Evolutionary conservation across 2,329 filamentous ascomycete genomes (phyloP), one percentile per base, ranked within the genome.

Genomic region (Ascochyta fabae): DNA sequence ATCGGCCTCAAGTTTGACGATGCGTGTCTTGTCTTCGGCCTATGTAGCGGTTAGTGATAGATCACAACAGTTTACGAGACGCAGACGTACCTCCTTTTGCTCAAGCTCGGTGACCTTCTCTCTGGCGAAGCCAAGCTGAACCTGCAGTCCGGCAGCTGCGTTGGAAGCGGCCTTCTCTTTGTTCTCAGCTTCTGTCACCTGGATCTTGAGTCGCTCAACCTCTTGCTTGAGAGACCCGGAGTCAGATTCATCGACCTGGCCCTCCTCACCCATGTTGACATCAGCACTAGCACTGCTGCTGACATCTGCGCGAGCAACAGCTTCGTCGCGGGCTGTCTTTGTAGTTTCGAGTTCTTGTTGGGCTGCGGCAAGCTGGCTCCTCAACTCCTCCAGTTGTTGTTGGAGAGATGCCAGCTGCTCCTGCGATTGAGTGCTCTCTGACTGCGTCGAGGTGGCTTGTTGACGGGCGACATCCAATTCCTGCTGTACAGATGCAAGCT

Each of bases 21-120:
- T 72, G 22, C 66, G 71, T 43, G 74, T 67, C 51, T 77, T 74
- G n/a, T 80, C 67, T 51, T 81, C 75, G 33, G 63, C 67, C 74
- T 76, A 53, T 1, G 16, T 16, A 13, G 5, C 31, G 3, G 40
- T 72, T 63, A 71, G 66, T 34, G 8, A 26, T n/a, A 9, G 6
- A 7, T 51, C 36, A 13, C 9, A n/a, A 19, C 13, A 23, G 5
- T 16, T 1, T n/a, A 10, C 3, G 3, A 2, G 3, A 3, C 2
- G 24, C 13, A 5, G 46, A 49, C 75, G 68, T 71, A 74, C 74
- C 26, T 80, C 83, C 73, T 88, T 88, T 13, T 80, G 78, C 68
- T 92, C 88, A 42, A 84, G 83, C 62, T 89, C 87, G 3, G 82
- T 80, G 8, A 88, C 85, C 68, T 82, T 85, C 26, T 84, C 80